Conservation (phyloP, 2,329 filamentous ascomycete species). For the Ploettnerulaceae sp. region DNA sequence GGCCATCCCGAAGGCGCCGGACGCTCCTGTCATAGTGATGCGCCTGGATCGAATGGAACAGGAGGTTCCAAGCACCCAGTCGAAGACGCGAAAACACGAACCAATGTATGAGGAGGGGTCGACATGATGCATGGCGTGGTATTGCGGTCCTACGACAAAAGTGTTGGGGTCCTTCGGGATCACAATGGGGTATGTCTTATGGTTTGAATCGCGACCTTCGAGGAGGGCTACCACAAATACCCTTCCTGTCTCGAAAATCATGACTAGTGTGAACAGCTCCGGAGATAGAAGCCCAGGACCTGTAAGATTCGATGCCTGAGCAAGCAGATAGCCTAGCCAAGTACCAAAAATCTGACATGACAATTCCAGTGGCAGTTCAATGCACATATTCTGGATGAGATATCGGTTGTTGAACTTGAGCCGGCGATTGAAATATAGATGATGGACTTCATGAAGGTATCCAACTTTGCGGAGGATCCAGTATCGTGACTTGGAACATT, state of each 20-base stretch:
- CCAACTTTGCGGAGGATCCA: conserved; percentile 14
- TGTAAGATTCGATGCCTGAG: background rate
- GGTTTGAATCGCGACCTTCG: conserved; percentile 18
- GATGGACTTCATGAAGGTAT: conserved; percentile 19
- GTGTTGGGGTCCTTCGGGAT: conserved; percentile 19
- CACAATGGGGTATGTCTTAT: conserved; percentile 10
- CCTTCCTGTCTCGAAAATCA: conserved; percentile 9
- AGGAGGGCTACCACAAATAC: conserved; percentile 11
- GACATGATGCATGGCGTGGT: conserved; percentile 20
- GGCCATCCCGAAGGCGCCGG: conserved; percentile 6
- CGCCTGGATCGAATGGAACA: conserved; percentile 10
- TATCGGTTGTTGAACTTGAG: conserved; percentile 20
- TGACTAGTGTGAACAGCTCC: conserved; percentile 8
- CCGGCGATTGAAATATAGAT: conserved; percentile 18
- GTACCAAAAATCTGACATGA: conserved; percentile 15
- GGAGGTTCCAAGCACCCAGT: conserved; percentile 14
- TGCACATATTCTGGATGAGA: conserved; percentile 12
- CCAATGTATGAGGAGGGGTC: conserved; percentile 18
- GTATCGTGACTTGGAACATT: conserved; percentile 14
- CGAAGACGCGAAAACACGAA: conserved; percentile 17
- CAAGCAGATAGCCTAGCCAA: conserved; percentile 13
- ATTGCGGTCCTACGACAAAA: conserved; percentile 18
- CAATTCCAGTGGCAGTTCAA: conserved; percentile 17
- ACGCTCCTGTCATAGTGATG: conserved; percentile 9
- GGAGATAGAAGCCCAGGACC: conserved; percentile 4